These are phyloP conservation scores for Fraxinus nigra DNA, from an alignment of 305 asterid genomes.

Conservation along the genomic window DNA sequence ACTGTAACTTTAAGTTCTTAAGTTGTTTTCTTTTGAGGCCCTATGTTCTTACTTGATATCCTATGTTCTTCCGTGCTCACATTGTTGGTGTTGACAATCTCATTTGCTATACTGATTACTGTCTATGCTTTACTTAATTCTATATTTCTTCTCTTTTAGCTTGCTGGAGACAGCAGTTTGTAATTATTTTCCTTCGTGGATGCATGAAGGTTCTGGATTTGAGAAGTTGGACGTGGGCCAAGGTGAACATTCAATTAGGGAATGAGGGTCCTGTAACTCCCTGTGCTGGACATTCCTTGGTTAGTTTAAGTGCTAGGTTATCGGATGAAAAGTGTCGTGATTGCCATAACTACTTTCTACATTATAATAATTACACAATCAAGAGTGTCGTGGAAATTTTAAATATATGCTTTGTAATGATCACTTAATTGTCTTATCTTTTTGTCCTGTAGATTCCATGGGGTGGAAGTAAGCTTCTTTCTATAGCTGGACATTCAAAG, in stretches of 20 bases:
- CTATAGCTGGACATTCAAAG: conserved; percentile 90
- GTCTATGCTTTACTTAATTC: conserved; percentile 14
- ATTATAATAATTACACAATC: conserved; percentile 19
- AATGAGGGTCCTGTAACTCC: conserved; percentile 48
- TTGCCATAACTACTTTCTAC: conserved; percentile 9
- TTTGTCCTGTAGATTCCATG: conserved; percentile 66
- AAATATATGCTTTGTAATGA: conserved; percentile 12
- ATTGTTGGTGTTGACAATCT: conserved; percentile 1
- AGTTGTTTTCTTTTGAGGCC: not conserved
- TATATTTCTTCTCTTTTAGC: conserved; percentile 21
- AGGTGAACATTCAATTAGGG: conserved; percentile 61
- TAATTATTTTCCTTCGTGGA: conserved; percentile 22
- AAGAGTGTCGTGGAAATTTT: conserved; percentile 12
- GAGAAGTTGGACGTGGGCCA: conserved; percentile 92
- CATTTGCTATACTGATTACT: not conserved
- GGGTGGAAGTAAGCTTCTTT: conserved; percentile 89
- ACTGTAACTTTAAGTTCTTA: not conserved
- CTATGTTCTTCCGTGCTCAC: not conserved
- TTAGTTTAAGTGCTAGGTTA: conserved; percentile 47
- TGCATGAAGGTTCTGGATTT: conserved; percentile 63
- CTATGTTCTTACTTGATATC: not conserved
- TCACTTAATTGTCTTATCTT: conserved; percentile 24
- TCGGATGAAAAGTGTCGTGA: conserved; percentile 19
- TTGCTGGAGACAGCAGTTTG: conserved; percentile 21
- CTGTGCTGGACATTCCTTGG: conserved; percentile 95